Evolutionary conservation across 2,329 filamentous ascomycete species (phyloP).

Genomic region (Stenocarpella maydis): DNA sequence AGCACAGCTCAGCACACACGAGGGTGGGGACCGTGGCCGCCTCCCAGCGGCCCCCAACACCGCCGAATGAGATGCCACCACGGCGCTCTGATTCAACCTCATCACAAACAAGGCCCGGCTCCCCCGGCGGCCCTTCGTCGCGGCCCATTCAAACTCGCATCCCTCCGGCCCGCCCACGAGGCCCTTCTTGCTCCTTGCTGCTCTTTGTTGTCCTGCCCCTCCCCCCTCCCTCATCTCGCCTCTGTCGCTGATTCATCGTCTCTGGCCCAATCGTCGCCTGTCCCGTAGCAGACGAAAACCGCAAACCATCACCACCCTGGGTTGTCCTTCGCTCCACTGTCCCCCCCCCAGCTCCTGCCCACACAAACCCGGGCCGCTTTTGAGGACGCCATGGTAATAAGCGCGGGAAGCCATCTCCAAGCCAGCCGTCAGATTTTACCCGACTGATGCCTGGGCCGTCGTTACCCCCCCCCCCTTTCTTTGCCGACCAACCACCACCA

Average conservation of each 20-base stretch:
- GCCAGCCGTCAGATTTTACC: neutral
- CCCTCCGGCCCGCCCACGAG: conserved; percentile 26
- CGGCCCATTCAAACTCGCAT: conserved; percentile 17
- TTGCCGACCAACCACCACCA: neutral
- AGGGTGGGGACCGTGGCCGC: conserved; percentile 31
- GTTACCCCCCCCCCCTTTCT: neutral
- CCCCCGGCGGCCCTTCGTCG: conserved; percentile 13
- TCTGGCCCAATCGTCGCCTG: conserved; percentile 9
- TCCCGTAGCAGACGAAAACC: neutral
- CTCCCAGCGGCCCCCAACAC: conserved; percentile 31
- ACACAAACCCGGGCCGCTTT: conserved; percentile 14
- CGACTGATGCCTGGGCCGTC: conserved; percentile 17
- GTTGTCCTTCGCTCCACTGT: neutral
- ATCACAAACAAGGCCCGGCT: conserved; percentile 25
- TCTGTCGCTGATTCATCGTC: conserved; percentile 23
- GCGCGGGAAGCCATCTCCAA: neutral
- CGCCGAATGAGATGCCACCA: conserved; percentile 33
- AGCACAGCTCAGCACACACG: neutral
- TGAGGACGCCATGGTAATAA: neutral
- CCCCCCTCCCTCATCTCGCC: conserved; percentile 6
- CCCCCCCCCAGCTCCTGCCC: neutral
- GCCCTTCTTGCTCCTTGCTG: conserved; percentile 21
- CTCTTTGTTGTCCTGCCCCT: neutral
- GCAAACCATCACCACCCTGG: neutral
- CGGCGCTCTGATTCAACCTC: conserved; percentile 21